Evolutionary conservation across 106 monocot genomes (phyloP).

Genomic region (Iris macrosiphon): DNA sequence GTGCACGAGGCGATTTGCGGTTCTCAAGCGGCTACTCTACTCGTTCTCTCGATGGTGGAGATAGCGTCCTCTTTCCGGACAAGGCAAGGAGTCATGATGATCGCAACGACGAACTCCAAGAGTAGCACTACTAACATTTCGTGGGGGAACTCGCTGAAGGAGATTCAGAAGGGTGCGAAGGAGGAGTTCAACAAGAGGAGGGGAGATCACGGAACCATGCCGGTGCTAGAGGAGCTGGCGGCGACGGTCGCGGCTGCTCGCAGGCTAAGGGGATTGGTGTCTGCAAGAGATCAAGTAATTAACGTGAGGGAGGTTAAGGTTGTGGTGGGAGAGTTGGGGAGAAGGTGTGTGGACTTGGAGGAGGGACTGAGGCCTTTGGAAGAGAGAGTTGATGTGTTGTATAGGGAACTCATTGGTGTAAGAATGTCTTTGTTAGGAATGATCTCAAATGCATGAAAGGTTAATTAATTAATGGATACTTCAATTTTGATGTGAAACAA

Average conservation of each 20-base stretch:
- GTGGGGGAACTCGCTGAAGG: too few species aligned
- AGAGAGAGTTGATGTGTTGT: constrained; percentile 35
- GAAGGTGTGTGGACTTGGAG: constrained; percentile 27
- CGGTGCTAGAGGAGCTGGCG: constrained; percentile 24
- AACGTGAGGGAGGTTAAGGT: neutral
- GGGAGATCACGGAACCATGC: neutral
- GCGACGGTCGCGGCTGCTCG: constrained; percentile 1
- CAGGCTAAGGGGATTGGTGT: constrained; percentile 14
- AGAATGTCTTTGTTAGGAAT: constrained; percentile 29
- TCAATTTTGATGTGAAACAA: too few species aligned
- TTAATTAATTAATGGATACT: too few species aligned
- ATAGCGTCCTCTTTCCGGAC: constrained; percentile 21
- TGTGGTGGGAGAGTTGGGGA: constrained; percentile 11
- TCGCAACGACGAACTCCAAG: too few species aligned
- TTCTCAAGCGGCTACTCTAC: constrained; percentile 19
- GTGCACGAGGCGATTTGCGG: constrained; percentile 19
- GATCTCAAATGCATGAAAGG: constrained; percentile 2
- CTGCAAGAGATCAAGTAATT: neutral
- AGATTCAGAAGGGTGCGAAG: too few species aligned
- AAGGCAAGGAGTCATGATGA: too few species aligned
- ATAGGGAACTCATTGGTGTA: constrained; percentile 19
- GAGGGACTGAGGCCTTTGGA: constrained; percentile 14
- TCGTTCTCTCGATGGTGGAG: constrained; percentile 12
- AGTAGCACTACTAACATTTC: too few species aligned
- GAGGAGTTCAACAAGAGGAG: too few species aligned